phyloP scores from a whole-genome alignment of 768 basidiomycete species.

The Podaxis pistillaris region DNA sequence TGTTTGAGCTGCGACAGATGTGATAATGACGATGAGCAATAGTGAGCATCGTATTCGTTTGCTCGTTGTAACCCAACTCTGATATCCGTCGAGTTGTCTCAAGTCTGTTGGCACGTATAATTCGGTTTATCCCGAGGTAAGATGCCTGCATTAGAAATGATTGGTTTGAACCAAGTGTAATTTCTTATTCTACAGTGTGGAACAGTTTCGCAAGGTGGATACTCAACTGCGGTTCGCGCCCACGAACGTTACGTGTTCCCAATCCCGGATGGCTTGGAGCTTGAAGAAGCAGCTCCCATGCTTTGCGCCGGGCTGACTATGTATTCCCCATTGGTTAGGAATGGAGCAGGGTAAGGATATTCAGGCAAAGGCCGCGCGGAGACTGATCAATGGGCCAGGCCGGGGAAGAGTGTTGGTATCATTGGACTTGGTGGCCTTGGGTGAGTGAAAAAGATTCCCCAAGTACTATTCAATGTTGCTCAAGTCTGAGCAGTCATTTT shows the following conservation, averaged over 20 bases:
- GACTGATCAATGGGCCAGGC: conserved; percentile 28
- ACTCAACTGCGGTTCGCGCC: conserved; percentile 43
- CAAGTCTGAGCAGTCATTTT: conserved; percentile 25
- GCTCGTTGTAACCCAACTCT: neutral
- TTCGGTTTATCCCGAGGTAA: conserved; percentile 35
- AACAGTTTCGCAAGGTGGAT: conserved; percentile 41
- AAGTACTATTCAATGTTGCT: too few species aligned
- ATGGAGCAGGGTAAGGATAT: conserved; percentile 36
- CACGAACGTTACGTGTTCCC: conserved; percentile 57
- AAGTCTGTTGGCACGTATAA: conserved; percentile 42
- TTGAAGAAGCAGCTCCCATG: conserved; percentile 59
- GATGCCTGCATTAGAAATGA: neutral
- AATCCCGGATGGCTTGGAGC: conserved; percentile 52
- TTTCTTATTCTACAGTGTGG: conserved; percentile 24
- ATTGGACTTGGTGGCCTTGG: conserved; percentile 64
- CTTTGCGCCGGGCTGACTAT: conserved; percentile 66
- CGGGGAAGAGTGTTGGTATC: conserved; percentile 64
- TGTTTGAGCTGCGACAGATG: conserved; percentile 50
- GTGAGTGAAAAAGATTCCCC: neutral
- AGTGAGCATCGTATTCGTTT: conserved; percentile 25
- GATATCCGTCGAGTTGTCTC: conserved; percentile 32
- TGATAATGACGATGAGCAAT: conserved; percentile 52
- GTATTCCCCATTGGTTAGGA: conserved; percentile 55
- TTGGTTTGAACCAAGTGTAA: neutral
- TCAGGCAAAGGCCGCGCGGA: neutral